Evolutionary conservation across 2,329 filamentous ascomycete species (phyloP).

Genomic region (Orbilia blumenaviensis): DNA sequence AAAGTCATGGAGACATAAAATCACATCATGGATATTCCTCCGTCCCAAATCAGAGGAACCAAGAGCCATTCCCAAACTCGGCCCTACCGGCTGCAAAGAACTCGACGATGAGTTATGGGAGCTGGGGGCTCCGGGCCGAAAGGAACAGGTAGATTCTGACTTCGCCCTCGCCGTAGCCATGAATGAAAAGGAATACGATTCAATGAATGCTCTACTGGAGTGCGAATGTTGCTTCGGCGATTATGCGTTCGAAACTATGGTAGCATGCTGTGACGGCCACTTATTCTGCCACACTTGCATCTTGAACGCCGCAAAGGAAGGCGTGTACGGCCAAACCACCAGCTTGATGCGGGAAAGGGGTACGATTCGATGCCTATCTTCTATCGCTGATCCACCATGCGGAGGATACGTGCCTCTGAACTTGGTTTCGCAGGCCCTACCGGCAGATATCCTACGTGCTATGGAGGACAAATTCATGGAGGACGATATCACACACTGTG

Average conservation of each 20-base stretch:
- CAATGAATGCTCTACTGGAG: constrained; percentile 67
- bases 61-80: constrained; percentile 20
- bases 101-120: constrained; percentile 66
- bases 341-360: constrained; percentile 77
- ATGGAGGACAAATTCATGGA: constrained; percentile 82
- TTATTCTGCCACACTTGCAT: constrained; percentile 85
- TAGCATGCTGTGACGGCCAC: constrained; percentile 75
- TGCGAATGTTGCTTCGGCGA: constrained; percentile 81
- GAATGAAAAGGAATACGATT: constrained; percentile 65
- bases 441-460: constrained; percentile 75
- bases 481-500: constrained; percentile 76
- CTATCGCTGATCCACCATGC: constrained; percentile 73
- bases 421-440: constrained; percentile 77
- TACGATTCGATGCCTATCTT: constrained; percentile 83
- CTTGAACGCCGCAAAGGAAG: constrained; percentile 81
- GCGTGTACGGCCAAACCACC: constrained; percentile 93
- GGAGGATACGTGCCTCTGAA: constrained; percentile 75
- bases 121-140: constrained; percentile 60
- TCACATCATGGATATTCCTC: constrained; percentile 75
- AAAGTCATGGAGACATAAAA: constrained; percentile 79
- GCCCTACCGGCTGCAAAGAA: constrained; percentile 58
- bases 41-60: constrained; percentile 60
- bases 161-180: constrained; percentile 62
- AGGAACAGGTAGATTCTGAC: constrained; percentile 60
- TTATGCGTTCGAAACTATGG: constrained; percentile 76